These are phyloP conservation scores for Globomyces pollinis-pini DNA, from an alignment of 192 early-diverging fungal genomes.

Conservation along the genomic window DNA sequence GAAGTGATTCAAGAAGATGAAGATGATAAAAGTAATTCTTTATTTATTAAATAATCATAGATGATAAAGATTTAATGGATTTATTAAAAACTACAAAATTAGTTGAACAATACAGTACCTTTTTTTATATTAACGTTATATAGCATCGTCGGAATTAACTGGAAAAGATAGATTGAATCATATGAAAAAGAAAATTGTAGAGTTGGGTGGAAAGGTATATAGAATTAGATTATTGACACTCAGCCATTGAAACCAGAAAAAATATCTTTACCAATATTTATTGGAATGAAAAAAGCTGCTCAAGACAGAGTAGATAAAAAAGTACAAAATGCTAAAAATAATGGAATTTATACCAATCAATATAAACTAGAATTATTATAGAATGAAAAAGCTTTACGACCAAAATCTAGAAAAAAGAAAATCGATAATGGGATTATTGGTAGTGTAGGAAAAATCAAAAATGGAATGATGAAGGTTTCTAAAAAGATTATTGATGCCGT, in stretches of 20 bases:
- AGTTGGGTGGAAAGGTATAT: no score
- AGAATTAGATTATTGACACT: no score
- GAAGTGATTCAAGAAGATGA: conserved; percentile 20
- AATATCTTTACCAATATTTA: conserved; percentile 23
- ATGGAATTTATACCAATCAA: conserved; percentile 31
- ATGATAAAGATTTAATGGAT: conserved; percentile 42
- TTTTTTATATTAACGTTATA: no score
- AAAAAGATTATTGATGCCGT: conserved; percentile 25
- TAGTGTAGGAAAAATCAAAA: conserved; percentile 23
- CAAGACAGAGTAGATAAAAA: conserved; percentile 24
- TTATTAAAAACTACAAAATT: conserved; percentile 35
- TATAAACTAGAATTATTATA: conserved; percentile 28
- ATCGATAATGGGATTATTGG: conserved; percentile 17
- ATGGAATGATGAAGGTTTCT: conserved; percentile 20
- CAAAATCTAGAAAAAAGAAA: conserved; percentile 20
- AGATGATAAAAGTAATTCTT: conserved; percentile 35
- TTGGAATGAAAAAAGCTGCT: conserved; percentile 21
- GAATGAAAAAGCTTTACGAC: conserved; percentile 9
- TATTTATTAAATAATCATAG: no score
- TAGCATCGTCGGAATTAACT: conserved; percentile 25
- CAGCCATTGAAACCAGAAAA: conserved; percentile 17
- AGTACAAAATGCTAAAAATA: conserved; percentile 38
- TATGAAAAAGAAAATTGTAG: conserved; percentile 22
- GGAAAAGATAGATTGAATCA: conserved; percentile 38
- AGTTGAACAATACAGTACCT: conserved; percentile 35